phyloP scores from a whole-genome alignment of 352 stramenopile species.

The Pythium sukuiense region DNA sequence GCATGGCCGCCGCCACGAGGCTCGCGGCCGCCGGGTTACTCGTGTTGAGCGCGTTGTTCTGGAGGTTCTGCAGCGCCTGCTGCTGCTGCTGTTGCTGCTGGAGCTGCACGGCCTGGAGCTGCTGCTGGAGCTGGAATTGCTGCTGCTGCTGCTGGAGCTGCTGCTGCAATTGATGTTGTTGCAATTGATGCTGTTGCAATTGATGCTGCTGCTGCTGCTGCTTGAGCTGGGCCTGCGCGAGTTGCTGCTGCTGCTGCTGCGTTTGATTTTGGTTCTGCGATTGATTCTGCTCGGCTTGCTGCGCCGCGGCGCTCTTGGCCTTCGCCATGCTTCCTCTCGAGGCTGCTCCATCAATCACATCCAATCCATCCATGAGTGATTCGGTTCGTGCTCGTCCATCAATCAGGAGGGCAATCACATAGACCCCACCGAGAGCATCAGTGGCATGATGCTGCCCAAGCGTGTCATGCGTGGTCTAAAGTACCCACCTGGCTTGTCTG shows the following conservation, averaged over 20 bases:
- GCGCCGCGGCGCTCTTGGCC: conserved; percentile 3
- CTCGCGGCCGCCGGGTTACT: conserved; percentile 12
- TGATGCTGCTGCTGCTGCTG: conserved; percentile 27
- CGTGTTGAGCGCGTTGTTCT: conserved; percentile 20
- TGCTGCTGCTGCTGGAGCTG: conserved; percentile 35
- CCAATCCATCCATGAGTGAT: not conserved
- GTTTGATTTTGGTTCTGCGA: conserved; percentile 22
- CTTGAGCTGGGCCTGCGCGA: conserved; percentile 28
- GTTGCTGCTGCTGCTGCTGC: conserved; percentile 19
- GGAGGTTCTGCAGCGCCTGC: conserved; percentile 22
- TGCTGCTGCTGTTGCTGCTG: conserved; percentile 26
- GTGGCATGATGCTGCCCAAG: not conserved
- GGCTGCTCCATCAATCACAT: not conserved
- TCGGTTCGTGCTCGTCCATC: not conserved
- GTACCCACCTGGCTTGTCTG: conserved; percentile 8
- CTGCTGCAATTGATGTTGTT: conserved; percentile 28
- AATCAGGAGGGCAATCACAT: not conserved
- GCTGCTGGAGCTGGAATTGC: conserved; percentile 35
- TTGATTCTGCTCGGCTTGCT: conserved; percentile 6
- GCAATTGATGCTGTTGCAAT: conserved; percentile 22
- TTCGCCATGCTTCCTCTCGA: conserved; percentile 2
- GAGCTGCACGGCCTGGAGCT: conserved; percentile 27
- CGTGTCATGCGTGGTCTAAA: not conserved
- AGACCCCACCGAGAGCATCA: not conserved
- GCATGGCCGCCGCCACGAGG: conserved; percentile 36